phyloP scores from a whole-genome alignment of 2,329 filamentous ascomycete genomes.

The Fusarium penzigii region DNA sequence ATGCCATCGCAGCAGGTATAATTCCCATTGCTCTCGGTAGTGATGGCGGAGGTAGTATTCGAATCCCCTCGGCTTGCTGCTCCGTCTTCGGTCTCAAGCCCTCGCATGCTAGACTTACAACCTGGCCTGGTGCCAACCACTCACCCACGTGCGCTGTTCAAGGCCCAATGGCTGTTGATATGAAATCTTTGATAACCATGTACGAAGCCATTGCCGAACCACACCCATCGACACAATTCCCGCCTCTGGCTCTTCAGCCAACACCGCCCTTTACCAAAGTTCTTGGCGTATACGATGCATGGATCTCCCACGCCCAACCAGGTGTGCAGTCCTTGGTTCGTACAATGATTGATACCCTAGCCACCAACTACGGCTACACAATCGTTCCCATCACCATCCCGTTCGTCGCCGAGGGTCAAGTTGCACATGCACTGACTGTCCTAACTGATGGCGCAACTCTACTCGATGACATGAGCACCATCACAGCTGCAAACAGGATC shows the following conservation, averaged over 20 bases:
- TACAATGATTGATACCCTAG: conserved; percentile 53
- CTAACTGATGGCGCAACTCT: conserved; percentile 60
- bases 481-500: conserved; percentile 65
- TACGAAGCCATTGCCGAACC: conserved; percentile 67
- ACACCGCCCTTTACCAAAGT: conserved; percentile 41
- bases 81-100: conserved; percentile 75
- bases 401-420: conserved; percentile 62
- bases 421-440: conserved; percentile 73
- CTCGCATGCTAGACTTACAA: conserved; percentile 66
- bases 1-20: conserved; percentile 68
- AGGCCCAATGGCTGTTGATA: conserved; percentile 67
- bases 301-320: conserved; percentile 55
- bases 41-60: conserved; percentile 74
- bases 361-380: conserved; percentile 51
- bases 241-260: conserved; percentile 34
- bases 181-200: conserved; percentile 65
- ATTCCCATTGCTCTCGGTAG: conserved; percentile 71
- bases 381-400: conserved; percentile 60
- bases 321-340: conserved; percentile 44
- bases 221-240: conserved; percentile 60
- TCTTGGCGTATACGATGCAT: conserved; percentile 65
- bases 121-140: conserved; percentile 58
- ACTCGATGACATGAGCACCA: conserved; percentile 46
- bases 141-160: conserved; percentile 64
- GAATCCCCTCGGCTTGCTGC: conserved; percentile 72